These are phyloP conservation scores for Bolboschoenus planiculmis DNA, from an alignment of 176 grass and related monocot species.

Conservation along the genomic window DNA sequence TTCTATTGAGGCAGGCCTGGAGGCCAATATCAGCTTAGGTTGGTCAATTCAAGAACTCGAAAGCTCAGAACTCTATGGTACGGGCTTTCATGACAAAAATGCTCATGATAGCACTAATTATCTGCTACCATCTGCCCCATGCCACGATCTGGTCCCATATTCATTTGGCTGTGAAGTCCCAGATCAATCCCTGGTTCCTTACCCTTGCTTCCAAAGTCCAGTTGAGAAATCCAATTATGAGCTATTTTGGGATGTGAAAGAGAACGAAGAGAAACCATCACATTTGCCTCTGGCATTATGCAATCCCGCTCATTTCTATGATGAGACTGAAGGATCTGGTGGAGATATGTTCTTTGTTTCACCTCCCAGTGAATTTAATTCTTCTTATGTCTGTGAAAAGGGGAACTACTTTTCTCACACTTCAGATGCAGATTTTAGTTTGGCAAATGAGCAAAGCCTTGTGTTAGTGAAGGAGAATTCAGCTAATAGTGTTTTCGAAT, in stretches of 20 bases:
- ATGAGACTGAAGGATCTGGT: slow-evolving; percentile 8
- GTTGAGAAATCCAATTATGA: slow-evolving; percentile 5
- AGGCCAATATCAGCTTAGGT: not conserved
- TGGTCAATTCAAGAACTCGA: not conserved
- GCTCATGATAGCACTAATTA: not conserved
- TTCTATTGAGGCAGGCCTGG: not conserved
- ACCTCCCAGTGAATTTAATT: not conserved
- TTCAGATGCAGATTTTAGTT: not conserved
- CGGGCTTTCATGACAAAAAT: not conserved
- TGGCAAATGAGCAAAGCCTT: not conserved
- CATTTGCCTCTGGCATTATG: slow-evolving; percentile 14
- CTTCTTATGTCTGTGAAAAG: slow-evolving; percentile 19
- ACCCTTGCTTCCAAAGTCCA: not conserved
- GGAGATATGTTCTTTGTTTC: slow-evolving; percentile 11
- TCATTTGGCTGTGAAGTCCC: not conserved
- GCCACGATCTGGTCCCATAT: not conserved
- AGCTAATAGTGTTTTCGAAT: not conserved
- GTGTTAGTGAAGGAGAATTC: slow-evolving; percentile 1
- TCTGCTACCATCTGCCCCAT: not conserved
- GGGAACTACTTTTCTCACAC: not conserved
- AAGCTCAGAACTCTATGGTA: not conserved
- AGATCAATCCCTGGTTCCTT: slow-evolving; percentile 8
- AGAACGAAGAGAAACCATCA: not conserved
- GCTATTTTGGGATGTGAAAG: slow-evolving; percentile 11
- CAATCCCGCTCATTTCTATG: not conserved